Conservation (phyloP, 306 rosid genomes). For the Cucurbita pepo region DNA sequence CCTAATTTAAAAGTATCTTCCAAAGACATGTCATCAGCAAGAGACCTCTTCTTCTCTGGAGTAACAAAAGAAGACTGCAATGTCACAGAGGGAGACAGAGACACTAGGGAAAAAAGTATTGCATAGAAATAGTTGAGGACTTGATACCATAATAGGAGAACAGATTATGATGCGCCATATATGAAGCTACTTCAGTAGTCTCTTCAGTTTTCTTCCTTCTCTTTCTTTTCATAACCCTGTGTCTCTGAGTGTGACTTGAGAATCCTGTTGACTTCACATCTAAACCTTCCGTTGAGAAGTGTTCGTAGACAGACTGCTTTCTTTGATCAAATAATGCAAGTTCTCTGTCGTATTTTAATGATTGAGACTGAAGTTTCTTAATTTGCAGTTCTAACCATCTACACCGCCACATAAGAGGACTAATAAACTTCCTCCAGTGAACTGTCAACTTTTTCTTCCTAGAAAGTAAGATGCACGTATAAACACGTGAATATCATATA, state of each 20-base stretch:
- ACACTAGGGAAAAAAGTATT: constrained; percentile 7
- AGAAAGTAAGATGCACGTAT: constrained; percentile 4
- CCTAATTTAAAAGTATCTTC: constrained; percentile 55
- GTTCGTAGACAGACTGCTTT: constrained; percentile 24
- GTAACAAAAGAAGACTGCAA: constrained; percentile 6
- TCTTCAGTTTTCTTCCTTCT: constrained; percentile 69
- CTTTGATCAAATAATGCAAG: constrained; percentile 40
- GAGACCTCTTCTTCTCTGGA: constrained; percentile 60
- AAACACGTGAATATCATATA: constrained; percentile 1
- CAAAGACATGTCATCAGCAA: constrained; percentile 31
- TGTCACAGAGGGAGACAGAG: constrained; percentile 8
- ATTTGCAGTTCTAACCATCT: constrained; percentile 67
- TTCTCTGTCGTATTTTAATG: constrained; percentile 33
- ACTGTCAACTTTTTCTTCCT: constrained; percentile 49
- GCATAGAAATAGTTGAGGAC: not conserved
- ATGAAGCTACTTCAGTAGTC: constrained; percentile 44
- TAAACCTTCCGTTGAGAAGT: constrained; percentile 22
- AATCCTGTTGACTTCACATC: constrained; percentile 65
- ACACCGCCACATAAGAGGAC: constrained; percentile 56
- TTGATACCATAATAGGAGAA: constrained; percentile 68
- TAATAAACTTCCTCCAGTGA: constrained; percentile 59
- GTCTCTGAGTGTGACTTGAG: constrained; percentile 17
- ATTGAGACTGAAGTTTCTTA: constrained; percentile 41
- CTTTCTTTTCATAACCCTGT: constrained; percentile 44
- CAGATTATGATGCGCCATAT: constrained; percentile 50